Conservation (phyloP, 1,284 basidiomycete genomes). For the Polyporus tsugae region DNA sequence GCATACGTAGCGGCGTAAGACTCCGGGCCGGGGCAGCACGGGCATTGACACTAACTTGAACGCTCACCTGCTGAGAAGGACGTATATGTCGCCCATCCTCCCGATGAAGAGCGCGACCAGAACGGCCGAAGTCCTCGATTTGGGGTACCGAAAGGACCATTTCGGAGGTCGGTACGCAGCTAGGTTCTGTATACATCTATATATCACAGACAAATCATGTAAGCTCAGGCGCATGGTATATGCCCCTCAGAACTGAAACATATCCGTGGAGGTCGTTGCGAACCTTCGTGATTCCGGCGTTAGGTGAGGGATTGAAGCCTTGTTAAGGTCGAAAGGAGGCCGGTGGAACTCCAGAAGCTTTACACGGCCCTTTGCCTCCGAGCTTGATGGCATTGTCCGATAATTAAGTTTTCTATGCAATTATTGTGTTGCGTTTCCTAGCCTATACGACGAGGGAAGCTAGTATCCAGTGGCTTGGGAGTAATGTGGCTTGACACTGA, state of each 20-base stretch:
- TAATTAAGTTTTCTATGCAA: background rate
- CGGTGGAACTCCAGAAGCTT: conserved; percentile 28
- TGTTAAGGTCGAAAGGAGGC: conserved; percentile 39
- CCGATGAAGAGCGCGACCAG: conserved; percentile 86
- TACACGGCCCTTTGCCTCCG: conserved; percentile 8
- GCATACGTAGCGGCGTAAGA: background rate
- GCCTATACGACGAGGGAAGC: background rate
- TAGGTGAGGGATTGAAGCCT: conserved; percentile 53
- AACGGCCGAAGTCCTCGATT: conserved; percentile 71
- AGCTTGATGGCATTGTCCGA: background rate
- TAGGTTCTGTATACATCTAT: conserved; percentile 69
- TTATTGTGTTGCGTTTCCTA: background rate
- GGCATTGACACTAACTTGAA: background rate
- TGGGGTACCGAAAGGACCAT: conserved; percentile 55
- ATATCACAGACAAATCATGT: background rate
- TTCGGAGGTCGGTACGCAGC: conserved; percentile 60
- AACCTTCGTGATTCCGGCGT: conserved; percentile 58
- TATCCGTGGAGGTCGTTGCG: conserved; percentile 20
- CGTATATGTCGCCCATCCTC: conserved; percentile 81
- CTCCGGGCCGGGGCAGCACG: background rate
- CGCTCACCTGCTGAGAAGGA: conserved; percentile 75
- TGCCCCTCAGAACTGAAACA: background rate
- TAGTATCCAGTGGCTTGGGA: background rate
- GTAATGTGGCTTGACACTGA: conserved; percentile 17
- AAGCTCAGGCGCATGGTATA: background rate